Evolutionary conservation across 1,284 basidiomycete species (phyloP).

Genomic region (Coniferiporia sulphurascens): DNA sequence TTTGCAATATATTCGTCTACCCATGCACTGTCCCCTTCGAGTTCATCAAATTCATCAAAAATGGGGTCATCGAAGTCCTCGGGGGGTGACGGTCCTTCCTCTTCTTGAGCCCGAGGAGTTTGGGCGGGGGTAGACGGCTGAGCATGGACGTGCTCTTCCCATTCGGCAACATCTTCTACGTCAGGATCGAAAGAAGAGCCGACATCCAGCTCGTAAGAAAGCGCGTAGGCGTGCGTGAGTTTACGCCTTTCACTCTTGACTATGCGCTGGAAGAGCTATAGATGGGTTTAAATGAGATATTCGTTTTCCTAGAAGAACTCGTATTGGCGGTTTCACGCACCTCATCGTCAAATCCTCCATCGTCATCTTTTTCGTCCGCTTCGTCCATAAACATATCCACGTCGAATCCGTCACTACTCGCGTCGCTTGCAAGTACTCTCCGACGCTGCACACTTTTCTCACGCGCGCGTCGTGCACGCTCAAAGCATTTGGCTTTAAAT

Average conservation of each 20-base stretch:
- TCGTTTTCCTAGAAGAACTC: not conserved
- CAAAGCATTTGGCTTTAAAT: constrained; percentile 56
- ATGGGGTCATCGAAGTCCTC: constrained; percentile 7
- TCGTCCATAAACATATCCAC: constrained; percentile 40
- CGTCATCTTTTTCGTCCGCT: constrained; percentile 39
- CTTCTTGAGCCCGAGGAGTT: not conserved
- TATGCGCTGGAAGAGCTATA: constrained; percentile 61
- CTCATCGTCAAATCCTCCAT: constrained; percentile 57
- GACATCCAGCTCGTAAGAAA: constrained; percentile 63
- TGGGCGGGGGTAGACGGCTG: not conserved
- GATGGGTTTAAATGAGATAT: constrained; percentile 11
- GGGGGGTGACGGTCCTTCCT: constrained; percentile 3
- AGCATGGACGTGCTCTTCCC: constrained; percentile 47
- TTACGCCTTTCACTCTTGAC: constrained; percentile 48
- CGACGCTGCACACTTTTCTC: constrained; percentile 41
- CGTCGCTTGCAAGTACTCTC: constrained; percentile 25
- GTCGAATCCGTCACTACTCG: constrained; percentile 51
- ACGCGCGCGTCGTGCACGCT: constrained; percentile 51
- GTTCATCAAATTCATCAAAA: constrained; percentile 12
- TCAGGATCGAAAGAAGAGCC: constrained; percentile 71
- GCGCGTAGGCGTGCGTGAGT: constrained; percentile 43
- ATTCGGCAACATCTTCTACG: constrained; percentile 52
- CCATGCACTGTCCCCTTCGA: constrained; percentile 9
- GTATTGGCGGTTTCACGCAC: constrained; percentile 27
- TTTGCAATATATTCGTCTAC: constrained; percentile 12